These are phyloP conservation scores for Saccharomycopsis guyanensis DNA, from an alignment of 805 yeast genomes.

Conservation along the genomic window DNA sequence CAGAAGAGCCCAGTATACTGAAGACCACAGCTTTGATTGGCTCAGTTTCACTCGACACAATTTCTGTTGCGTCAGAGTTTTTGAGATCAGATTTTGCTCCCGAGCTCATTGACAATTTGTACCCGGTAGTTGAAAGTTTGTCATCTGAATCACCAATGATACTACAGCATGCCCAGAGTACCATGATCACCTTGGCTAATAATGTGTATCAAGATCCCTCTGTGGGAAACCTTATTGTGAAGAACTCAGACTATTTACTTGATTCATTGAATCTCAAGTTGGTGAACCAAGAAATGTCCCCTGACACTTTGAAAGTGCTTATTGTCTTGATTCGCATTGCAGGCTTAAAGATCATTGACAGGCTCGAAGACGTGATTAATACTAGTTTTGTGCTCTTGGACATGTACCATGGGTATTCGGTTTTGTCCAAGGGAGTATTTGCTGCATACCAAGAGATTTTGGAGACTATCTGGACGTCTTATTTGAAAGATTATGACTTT, in stretches of 20 bases:
- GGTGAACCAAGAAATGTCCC: constrained; percentile 63
- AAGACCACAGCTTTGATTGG: constrained; percentile 19
- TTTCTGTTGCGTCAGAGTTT: constrained; percentile 29
- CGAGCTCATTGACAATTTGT: constrained; percentile 63
- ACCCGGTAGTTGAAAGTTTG: constrained; percentile 64
- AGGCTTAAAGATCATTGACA: constrained; percentile 57
- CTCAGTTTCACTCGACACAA: constrained; percentile 38
- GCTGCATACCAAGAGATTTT: constrained; percentile 57
- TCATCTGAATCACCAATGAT: constrained; percentile 45
- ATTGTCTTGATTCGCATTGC: constrained; percentile 63
- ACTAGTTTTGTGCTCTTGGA: constrained; percentile 75
- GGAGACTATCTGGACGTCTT: constrained; percentile 36
- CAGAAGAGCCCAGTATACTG: constrained; percentile 2
- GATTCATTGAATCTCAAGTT: constrained; percentile 70
- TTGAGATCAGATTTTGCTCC: constrained; percentile 36
- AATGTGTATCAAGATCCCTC: constrained; percentile 47
- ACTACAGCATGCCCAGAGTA: constrained; percentile 44
- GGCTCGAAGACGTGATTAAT: constrained; percentile 64
- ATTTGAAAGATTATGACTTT: constrained; percentile 28
- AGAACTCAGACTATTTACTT: constrained; percentile 72
- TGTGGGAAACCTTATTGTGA: constrained; percentile 45
- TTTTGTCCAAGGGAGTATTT: constrained; percentile 66
- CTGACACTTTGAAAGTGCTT: constrained; percentile 64
- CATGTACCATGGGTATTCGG: constrained; percentile 73
- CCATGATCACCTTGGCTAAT: constrained; percentile 43